phyloP scores from a whole-genome alignment of 2,329 filamentous ascomycete genomes.

The Metarhizium brunneum region DNA sequence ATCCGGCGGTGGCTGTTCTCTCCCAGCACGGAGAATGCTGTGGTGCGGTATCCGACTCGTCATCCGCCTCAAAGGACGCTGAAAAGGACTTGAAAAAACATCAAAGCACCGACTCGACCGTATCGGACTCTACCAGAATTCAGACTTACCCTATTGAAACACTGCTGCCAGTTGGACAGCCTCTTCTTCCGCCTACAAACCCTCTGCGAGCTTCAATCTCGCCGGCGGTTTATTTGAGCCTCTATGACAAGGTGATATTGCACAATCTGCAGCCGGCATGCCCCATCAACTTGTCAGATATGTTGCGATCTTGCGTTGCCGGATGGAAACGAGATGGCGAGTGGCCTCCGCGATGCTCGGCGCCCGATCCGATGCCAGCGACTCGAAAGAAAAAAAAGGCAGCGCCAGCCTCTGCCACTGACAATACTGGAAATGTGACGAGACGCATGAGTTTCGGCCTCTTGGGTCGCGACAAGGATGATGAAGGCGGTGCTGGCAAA shows the following conservation, averaged over 20 bases:
- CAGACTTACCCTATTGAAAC: conserved; percentile 43
- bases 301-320: conserved; percentile 70
- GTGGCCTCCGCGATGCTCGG: conserved; percentile 62
- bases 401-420: conserved; percentile 10
- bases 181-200: conserved; percentile 64
- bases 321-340: conserved; percentile 92
- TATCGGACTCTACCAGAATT: conserved; percentile 13
- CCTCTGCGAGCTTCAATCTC: conserved; percentile 70
- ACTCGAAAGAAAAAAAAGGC: conserved; percentile 31
- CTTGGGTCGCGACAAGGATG: conserved; percentile 30
- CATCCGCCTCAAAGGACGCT: conserved; percentile 30
- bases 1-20: conserved; percentile 14
- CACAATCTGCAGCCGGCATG: conserved; percentile 74
- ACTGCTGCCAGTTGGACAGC: conserved; percentile 63
- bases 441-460: conserved; percentile 40
- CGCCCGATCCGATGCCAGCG: conserved; percentile 24
- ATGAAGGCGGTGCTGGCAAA: conserved; percentile 23
- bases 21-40: conserved; percentile 22
- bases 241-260: conserved; percentile 83
- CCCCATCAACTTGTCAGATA: conserved; percentile 77
- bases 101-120: conserved; percentile 23
- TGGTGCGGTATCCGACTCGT: conserved; percentile 31
- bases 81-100: conserved; percentile 22
- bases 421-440: conserved; percentile 19
- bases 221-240: conserved; percentile 63